Percentiles rank a stretch among this genome's conserved stretches.
These are phyloP conservation scores for Penicillium bialowiezense DNA, from an alignment of 495 filamentous ascomycete genomes.

Conservation along the genomic window DNA sequence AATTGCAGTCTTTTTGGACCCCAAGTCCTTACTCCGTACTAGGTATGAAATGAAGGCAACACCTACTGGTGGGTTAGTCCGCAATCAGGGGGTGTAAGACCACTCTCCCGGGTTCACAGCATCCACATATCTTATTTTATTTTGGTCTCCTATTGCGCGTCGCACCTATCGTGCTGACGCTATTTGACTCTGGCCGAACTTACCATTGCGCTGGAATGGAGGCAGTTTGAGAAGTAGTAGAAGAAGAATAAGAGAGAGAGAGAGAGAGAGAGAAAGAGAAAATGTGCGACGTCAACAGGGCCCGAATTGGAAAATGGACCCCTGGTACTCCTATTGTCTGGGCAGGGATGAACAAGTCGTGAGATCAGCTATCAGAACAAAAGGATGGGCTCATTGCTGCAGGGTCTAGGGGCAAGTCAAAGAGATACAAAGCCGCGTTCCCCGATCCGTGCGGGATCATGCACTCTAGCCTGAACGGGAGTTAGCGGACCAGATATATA, in stretches of 20 bases:
- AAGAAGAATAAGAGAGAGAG: too few species aligned
- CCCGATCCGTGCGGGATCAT: too few species aligned
- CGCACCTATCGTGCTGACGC: too few species aligned
- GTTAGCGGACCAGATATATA: too few species aligned
- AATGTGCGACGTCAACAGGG: constrained; percentile 7
- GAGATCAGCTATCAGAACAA: background rate
- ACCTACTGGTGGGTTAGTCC: background rate
- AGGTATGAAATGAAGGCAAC: constrained; percentile 7
- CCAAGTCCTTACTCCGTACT: too few species aligned
- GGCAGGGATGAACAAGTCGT: constrained; percentile 2
- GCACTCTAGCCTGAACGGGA: background rate
- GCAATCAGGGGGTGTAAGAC: constrained; percentile 6
- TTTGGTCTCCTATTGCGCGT: too few species aligned
- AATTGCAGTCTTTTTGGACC: too few species aligned
- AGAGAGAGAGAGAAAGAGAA: too few species aligned
- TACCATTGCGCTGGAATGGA: constrained; percentile 19
- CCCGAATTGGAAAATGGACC: constrained; percentile 9
- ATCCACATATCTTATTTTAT: constrained; percentile 1
- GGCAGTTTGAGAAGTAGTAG: too few species aligned
- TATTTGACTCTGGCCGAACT: constrained; percentile 1
- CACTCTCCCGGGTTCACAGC: constrained; percentile 15
- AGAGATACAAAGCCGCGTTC: too few species aligned
- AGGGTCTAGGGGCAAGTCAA: constrained; percentile 12
- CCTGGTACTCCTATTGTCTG: background rate
- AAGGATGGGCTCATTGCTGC: constrained; percentile 6